Conservation (phyloP, 768 basidiomycete species). For the Amanita rubescens region DNA sequence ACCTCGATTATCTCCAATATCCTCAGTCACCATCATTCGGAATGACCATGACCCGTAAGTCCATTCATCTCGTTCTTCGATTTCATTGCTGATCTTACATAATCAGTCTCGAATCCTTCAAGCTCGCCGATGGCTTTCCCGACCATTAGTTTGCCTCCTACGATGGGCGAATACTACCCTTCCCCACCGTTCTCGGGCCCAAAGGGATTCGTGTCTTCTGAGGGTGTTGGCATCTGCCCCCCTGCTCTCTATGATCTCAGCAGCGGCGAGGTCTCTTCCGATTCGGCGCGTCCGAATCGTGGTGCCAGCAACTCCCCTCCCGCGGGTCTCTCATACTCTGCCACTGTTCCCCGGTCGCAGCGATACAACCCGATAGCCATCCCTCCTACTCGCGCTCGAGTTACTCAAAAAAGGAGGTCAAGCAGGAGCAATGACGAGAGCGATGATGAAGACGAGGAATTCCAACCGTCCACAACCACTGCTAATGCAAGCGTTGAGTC, state of each 20-base stretch:
- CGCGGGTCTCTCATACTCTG: slow-evolving; percentile 39
- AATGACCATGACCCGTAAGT: slow-evolving; percentile 61
- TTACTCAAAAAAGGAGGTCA: slow-evolving; percentile 34
- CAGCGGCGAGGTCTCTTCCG: slow-evolving; percentile 68
- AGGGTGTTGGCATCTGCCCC: slow-evolving; percentile 56
- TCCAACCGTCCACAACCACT: slow-evolving; percentile 43
- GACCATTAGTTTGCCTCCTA: slow-evolving; percentile 47
- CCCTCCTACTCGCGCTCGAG: slow-evolving; percentile 45
- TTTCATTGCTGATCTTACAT: slow-evolving; percentile 10
- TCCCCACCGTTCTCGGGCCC: slow-evolving; percentile 38
- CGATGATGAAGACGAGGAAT: slow-evolving; percentile 72
- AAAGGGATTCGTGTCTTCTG: slow-evolving; percentile 62
- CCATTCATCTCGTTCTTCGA: neutral
- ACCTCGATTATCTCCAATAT: slow-evolving; percentile 63
- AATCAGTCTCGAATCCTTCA: slow-evolving; percentile 44
- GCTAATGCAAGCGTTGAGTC: slow-evolving; percentile 47
- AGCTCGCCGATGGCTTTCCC: slow-evolving; percentile 61
- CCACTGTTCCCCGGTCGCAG: slow-evolving; percentile 61
- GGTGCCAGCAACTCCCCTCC: slow-evolving; percentile 53
- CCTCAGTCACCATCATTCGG: slow-evolving; percentile 51
- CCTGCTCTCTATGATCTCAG: slow-evolving; percentile 67
- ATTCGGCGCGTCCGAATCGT: slow-evolving; percentile 59
- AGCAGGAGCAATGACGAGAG: slow-evolving; percentile 57
- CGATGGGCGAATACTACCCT: slow-evolving; percentile 51
- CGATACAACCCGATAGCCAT: slow-evolving; percentile 73